A percentile compares a stretch with the other conserved stretches of the same genome.
Conservation (phyloP, 768 basidiomycete genomes). For the Butyriboletus loyo region DNA sequence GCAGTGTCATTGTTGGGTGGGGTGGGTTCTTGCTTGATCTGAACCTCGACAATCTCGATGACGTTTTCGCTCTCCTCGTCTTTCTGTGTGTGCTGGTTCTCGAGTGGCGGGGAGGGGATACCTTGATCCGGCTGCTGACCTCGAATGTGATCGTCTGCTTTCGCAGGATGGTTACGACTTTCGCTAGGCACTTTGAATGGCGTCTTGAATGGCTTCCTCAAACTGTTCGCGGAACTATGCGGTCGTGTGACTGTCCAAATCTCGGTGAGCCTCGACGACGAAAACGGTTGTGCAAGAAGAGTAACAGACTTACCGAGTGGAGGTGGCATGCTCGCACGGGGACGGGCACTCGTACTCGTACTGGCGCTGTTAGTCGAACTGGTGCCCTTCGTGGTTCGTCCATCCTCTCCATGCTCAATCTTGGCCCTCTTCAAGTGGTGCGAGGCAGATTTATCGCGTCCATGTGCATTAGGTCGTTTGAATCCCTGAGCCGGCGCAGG, state of each 20-base stretch:
- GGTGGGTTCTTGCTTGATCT: neutral
- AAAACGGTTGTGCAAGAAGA: neutral
- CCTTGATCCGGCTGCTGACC: neutral
- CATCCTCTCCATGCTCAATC: slow-evolving; percentile 2
- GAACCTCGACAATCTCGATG: slow-evolving; percentile 12
- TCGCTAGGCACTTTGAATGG: slow-evolving; percentile 48
- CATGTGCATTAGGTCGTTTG: slow-evolving; percentile 22
- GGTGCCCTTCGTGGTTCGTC: neutral
- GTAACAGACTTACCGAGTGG: slow-evolving; percentile 20
- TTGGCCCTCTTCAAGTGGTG: slow-evolving; percentile 23
- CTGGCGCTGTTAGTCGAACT: neutral
- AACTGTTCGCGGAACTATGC: slow-evolving; percentile 36
- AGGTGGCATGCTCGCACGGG: slow-evolving; percentile 14
- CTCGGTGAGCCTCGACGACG: neutral
- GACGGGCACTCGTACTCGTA: neutral
- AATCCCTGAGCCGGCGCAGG: slow-evolving; percentile 16
- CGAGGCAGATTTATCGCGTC: slow-evolving; percentile 5
- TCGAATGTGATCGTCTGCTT: neutral
- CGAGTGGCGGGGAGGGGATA: neutral
- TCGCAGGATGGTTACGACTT: slow-evolving; percentile 19
- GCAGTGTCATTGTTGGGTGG: neutral
- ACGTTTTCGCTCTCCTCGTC: slow-evolving; percentile 1
- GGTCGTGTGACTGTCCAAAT: slow-evolving; percentile 44
- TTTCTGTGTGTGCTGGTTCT: neutral
- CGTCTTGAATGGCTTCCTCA: slow-evolving; percentile 54